phyloP scores from a whole-genome alignment of 2,329 filamentous ascomycete species.

The Cordyceps militaris region DNA sequence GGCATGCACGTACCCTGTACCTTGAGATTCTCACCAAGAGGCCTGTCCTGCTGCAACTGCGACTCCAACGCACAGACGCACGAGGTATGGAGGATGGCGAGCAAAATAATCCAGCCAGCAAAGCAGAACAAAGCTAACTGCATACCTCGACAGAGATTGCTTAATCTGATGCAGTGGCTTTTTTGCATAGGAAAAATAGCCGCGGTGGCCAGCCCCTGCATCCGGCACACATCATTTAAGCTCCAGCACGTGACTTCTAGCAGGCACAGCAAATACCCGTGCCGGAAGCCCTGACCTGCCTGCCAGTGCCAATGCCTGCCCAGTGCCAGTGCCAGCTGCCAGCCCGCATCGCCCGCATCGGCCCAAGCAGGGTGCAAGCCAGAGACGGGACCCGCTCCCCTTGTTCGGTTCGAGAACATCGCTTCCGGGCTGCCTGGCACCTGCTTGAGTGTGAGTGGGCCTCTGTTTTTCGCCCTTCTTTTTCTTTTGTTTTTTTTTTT shows the following conservation, averaged over 20 bases:
- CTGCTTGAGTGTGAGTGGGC: background rate
- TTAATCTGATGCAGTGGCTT: no score
- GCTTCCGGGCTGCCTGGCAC: slow-evolving; percentile 7
- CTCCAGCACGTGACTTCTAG: background rate
- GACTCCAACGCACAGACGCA: background rate
- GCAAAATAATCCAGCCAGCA: background rate
- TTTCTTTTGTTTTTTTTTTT: background rate
- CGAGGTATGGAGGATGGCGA: background rate
- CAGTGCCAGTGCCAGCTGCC: background rate
- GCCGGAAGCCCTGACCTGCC: background rate
- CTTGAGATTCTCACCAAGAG: background rate
- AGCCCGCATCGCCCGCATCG: slow-evolving; percentile 5
- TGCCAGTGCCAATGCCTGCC: background rate
- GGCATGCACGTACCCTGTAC: background rate
- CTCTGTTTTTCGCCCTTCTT: background rate
- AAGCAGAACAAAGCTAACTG: no score
- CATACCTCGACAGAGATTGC: no score
- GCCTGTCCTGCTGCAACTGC: background rate
- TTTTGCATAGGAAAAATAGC: no score
- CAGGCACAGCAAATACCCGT: background rate
- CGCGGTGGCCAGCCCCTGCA: background rate
- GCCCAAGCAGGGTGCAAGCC: background rate
- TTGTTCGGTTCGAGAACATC: slow-evolving; percentile 12
- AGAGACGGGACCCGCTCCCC: slow-evolving; percentile 6
- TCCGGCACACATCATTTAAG: background rate